Conservation (phyloP, 2,329 filamentous ascomycete species). For the Exophiala sp. region DNA sequence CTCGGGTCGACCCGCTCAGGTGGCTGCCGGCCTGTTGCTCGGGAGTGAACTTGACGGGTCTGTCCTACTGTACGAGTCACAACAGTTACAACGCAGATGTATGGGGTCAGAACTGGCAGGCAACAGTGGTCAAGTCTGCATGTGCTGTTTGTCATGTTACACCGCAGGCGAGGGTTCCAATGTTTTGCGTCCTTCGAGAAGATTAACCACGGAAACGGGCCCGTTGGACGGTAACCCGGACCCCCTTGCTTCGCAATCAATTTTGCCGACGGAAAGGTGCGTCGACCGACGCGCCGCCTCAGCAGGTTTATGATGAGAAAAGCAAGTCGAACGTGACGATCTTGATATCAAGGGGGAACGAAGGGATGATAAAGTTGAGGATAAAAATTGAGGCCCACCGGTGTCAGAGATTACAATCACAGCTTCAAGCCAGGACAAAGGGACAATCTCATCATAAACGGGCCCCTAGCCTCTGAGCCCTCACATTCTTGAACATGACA, state of each 20-base stretch:
- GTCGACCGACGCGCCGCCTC: background rate
- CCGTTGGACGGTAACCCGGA: background rate
- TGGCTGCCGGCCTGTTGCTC: background rate
- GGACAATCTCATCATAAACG: background rate
- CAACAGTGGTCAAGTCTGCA: background rate
- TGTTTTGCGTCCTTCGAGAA: slow-evolving; percentile 3
- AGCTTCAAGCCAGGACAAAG: too few relatives aligned
- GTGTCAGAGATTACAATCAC: background rate
- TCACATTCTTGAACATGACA: background rate
- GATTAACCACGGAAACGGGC: background rate
- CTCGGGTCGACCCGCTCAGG: slow-evolving; percentile 13
- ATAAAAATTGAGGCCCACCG: background rate
- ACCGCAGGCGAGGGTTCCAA: background rate
- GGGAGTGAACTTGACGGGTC: background rate
- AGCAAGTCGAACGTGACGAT: background rate
- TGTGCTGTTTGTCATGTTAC: background rate
- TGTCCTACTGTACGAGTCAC: slow-evolving; percentile 7
- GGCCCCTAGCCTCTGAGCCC: background rate
- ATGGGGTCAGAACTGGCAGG: background rate
- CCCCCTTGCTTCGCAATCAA: slow-evolving; percentile 4
- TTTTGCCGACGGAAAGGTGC: background rate
- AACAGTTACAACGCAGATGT: background rate
- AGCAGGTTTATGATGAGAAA: background rate
- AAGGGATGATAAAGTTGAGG: background rate
- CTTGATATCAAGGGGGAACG: background rate